These are phyloP conservation scores for Plasmodium falciparum DNA, from an alignment of 169 alveolate genomes.

Conservation along the genomic window DNA sequence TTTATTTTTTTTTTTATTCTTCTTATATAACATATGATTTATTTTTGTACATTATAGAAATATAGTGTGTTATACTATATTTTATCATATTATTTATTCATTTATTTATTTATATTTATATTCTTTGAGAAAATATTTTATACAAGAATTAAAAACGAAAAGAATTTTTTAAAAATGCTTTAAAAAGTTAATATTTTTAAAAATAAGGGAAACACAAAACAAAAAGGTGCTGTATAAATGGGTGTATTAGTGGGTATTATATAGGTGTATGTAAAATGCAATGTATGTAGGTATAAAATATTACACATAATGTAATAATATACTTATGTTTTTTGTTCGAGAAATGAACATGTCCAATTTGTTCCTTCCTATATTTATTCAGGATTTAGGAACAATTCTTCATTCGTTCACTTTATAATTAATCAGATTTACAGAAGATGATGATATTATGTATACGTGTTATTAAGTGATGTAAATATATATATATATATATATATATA, in stretches of 20 bases:
- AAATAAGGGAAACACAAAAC: background rate
- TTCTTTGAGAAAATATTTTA: background rate
- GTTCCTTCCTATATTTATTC: constrained; percentile 50
- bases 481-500: too few species aligned
- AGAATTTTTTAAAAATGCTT: background rate
- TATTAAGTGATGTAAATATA: too few species aligned
- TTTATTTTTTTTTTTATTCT: background rate
- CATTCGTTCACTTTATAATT: constrained; percentile 56
- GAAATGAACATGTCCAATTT: constrained; percentile 67
- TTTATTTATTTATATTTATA: background rate
- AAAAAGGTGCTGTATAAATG: background rate
- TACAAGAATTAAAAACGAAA: background rate
- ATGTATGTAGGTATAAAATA: too few species aligned
- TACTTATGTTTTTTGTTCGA: background rate
- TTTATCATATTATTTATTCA: background rate
- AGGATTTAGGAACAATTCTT: constrained; percentile 74
- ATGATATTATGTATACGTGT: background rate
- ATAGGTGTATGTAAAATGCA: too few species aligned
- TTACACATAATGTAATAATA: too few species aligned
- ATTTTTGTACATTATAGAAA: too few species aligned
- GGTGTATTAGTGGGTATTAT: too few species aligned
- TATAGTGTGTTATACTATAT: background rate
- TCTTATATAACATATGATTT: background rate
- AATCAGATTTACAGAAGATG: constrained; percentile 3
- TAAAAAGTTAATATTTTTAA: background rate